Evolutionary conservation across 805 yeast species (phyloP).

Genomic region (Saccharomyces paradoxus): DNA sequence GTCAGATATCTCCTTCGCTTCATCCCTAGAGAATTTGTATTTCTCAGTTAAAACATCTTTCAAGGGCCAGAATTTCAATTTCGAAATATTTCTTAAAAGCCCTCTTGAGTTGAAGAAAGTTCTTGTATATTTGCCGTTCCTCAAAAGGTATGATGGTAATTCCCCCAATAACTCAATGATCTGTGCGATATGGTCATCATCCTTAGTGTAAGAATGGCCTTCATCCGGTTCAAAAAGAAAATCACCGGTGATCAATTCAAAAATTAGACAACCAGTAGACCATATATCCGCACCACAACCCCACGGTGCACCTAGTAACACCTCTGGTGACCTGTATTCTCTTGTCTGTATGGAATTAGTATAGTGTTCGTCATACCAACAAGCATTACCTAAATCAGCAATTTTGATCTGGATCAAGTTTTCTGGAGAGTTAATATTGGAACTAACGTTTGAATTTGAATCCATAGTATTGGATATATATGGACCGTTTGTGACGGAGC

Average conservation of each 20-base stretch:
- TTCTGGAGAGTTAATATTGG: constrained; percentile 11
- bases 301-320: constrained; percentile 74
- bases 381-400: constrained; percentile 91
- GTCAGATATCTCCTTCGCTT: constrained; percentile 65
- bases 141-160: constrained; percentile 50
- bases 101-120: constrained; percentile 61
- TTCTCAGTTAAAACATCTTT: constrained; percentile 76
- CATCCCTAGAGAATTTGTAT: constrained; percentile 61
- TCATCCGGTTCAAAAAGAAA: constrained; percentile 82
- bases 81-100: constrained; percentile 67
- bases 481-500: background rate
- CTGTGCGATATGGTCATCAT: constrained; percentile 95
- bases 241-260: constrained; percentile 90
- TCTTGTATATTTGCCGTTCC: constrained; percentile 52
- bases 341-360: constrained; percentile 88
- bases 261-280: constrained; percentile 89
- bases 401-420: constrained; percentile 71
- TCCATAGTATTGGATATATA: background rate
- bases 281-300: constrained; percentile 93
- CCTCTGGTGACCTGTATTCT: constrained; percentile 90
- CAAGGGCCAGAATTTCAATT: constrained; percentile 84
- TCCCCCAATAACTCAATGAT: constrained; percentile 75
- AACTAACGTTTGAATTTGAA: background rate
- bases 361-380: constrained; percentile 72
- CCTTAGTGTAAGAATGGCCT: constrained; percentile 70